Conservation (phyloP, 805 yeast species). For the Grigorovia yakushimaensis region DNA sequence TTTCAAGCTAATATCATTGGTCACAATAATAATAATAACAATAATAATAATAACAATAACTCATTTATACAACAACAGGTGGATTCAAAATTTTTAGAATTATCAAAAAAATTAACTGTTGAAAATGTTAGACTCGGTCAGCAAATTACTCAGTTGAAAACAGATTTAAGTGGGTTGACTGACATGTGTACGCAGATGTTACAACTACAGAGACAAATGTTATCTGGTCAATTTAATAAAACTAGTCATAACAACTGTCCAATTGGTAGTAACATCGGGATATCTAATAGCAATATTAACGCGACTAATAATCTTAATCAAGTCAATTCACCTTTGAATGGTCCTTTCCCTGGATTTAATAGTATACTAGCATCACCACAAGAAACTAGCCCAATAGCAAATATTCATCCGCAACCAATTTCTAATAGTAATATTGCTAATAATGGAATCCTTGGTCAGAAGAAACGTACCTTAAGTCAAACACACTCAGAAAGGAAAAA, state of each 20-base stretch:
- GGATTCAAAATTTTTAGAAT: slow-evolving; percentile 8
- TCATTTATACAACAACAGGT: not conserved
- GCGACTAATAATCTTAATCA: not conserved
- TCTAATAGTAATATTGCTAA: not conserved
- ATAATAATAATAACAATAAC: not conserved
- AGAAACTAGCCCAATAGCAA: not conserved
- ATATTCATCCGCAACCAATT: not conserved
- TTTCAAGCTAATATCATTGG: not conserved
- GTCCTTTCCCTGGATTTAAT: not conserved
- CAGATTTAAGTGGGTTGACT: slow-evolving; percentile 19
- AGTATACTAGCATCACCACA: not conserved
- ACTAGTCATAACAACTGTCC: not conserved
- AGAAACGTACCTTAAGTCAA: slow-evolving; percentile 2
- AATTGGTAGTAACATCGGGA: not conserved
- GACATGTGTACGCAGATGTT: slow-evolving; percentile 22
- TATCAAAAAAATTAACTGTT: slow-evolving; percentile 22
- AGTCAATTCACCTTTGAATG: not conserved
- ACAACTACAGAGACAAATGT: slow-evolving; percentile 17
- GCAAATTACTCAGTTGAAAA: slow-evolving; percentile 21
- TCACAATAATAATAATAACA: not conserved
- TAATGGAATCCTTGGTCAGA: not conserved
- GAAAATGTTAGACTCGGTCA: slow-evolving; percentile 25
- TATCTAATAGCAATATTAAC: not conserved
- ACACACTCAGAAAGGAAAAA: slow-evolving; percentile 4
- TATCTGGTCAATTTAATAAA: slow-evolving; percentile 4